These are phyloP conservation scores for Dalbergia cultrata DNA, from an alignment of 306 rosid species.

Conservation along the genomic window DNA sequence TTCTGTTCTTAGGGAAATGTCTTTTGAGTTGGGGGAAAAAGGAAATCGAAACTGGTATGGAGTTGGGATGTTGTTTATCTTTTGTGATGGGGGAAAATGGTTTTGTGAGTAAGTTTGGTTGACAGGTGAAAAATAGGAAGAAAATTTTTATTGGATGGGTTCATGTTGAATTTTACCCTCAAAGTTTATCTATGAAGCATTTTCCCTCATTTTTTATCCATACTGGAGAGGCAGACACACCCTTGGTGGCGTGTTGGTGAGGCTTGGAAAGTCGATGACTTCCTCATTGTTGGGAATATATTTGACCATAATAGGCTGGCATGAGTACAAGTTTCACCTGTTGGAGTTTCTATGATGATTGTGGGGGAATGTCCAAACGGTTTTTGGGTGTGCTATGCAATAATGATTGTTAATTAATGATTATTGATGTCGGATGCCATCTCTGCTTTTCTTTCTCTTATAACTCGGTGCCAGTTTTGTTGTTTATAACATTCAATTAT, in stretches of 20 bases:
- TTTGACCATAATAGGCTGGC: background rate
- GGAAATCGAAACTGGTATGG: background rate
- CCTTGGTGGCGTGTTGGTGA: background rate
- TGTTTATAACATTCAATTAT: background rate
- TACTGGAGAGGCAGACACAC: too few relatives aligned
- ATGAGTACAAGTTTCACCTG: background rate
- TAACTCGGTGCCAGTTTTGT: conserved; percentile 10
- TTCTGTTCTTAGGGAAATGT: background rate
- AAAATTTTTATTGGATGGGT: too few relatives aligned
- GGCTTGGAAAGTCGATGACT: background rate
- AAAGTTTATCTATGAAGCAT: too few relatives aligned
- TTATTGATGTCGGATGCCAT: background rate
- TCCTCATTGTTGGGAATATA: background rate
- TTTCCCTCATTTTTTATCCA: too few relatives aligned
- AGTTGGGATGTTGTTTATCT: background rate
- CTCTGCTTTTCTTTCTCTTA: conserved; percentile 20
- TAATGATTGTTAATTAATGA: background rate
- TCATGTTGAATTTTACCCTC: too few relatives aligned
- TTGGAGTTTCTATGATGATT: background rate
- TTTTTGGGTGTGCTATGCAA: background rate
- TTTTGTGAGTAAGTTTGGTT: background rate
- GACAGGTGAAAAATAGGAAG: too few relatives aligned
- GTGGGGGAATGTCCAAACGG: conserved; percentile 10
- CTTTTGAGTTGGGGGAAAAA: background rate
- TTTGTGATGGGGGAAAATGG: background rate